Base-by-base conservation (phyloP, 768 basidiomycete species). In the Punctularia strigosozonata region DNA sequence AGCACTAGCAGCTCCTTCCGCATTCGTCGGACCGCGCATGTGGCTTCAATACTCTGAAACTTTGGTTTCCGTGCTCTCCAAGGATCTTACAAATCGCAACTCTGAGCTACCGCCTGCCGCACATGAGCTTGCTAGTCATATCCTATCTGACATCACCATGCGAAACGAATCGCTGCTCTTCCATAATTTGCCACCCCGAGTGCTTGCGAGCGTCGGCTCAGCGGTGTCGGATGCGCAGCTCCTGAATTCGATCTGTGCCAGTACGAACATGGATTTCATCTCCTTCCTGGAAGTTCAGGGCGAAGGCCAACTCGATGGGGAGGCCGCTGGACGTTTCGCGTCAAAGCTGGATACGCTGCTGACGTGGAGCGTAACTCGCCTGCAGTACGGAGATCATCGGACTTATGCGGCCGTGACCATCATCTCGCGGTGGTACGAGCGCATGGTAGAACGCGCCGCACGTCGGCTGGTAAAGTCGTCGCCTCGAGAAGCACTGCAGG, bases 141-240 rank as follows among this genome's bases (percentile, higher is more conserved):
- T n/a, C n/a, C n/a, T n/a, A n/a, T n/a, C 62, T n/a, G 81, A 84
- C 48, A 74, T 90, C 19, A 76, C 71, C 44, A 64, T 70, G 38
- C 69, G 90, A 40, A 91, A 90, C 43, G 83, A 90, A 43, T 81
- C 82, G 2, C 76, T 89, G 69, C 56, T 82, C 23, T 86, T 89
- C 44, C 67, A 68, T 31, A 74, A 73, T 45, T 65, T 80, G 6
- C 78, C 81, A 25, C 65, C 73, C 0, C 74, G 77, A 22, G 68
- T 67, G 6, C 67, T 77, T 8, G 74, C 73, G 22, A 64, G 66
- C 23, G 64, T 84, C 13, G 74, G 73, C 3, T 74, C 75, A 18
- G 76, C 79, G 24, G 78, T 75, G 26, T 56, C 61, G 6, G 71
- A 73, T 44, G 68, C 3, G 21, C 50, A 88, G 83, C 66, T 78